phyloP scores from a whole-genome alignment of 768 basidiomycete genomes.

The Boletales sp. region DNA sequence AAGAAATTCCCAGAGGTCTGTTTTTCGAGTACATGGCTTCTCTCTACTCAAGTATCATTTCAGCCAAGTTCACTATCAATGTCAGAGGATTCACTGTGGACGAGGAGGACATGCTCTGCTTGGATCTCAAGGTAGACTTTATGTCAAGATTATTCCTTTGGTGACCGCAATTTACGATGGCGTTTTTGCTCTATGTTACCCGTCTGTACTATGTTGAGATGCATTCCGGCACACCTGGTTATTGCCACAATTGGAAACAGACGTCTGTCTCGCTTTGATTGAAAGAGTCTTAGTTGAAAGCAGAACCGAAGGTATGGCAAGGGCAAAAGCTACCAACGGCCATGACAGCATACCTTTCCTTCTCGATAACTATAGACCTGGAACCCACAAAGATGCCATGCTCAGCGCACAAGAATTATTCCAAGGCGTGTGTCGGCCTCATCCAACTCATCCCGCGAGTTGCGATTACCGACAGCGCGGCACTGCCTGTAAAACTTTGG shows the following conservation, averaged over 20 bases:
- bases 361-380: constrained; percentile 78
- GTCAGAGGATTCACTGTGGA: constrained; percentile 67
- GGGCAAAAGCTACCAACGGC: no score
- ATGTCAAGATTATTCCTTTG: constrained; percentile 39
- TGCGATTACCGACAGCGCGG: constrained; percentile 54
- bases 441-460: constrained; percentile 32
- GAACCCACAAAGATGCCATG: constrained; percentile 76
- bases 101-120: constrained; percentile 76
- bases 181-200: no score
- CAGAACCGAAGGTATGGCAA: no score
- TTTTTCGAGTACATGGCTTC: background rate
- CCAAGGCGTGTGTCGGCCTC: constrained; percentile 59
- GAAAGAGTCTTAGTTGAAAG: no score
- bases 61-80: constrained; percentile 81
- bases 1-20: constrained; percentile 82
- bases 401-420: constrained; percentile 73
- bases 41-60: constrained; percentile 3
- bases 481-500: constrained; percentile 67
- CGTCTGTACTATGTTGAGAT: no score
- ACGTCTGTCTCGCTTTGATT: no score
- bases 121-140: constrained; percentile 79
- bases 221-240: no score
- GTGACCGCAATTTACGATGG: constrained; percentile 17
- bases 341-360: constrained; percentile 65
- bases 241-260: no score